phyloP scores from a whole-genome alignment of 2,329 filamentous ascomycete genomes.

The Alternaria arborescens region DNA sequence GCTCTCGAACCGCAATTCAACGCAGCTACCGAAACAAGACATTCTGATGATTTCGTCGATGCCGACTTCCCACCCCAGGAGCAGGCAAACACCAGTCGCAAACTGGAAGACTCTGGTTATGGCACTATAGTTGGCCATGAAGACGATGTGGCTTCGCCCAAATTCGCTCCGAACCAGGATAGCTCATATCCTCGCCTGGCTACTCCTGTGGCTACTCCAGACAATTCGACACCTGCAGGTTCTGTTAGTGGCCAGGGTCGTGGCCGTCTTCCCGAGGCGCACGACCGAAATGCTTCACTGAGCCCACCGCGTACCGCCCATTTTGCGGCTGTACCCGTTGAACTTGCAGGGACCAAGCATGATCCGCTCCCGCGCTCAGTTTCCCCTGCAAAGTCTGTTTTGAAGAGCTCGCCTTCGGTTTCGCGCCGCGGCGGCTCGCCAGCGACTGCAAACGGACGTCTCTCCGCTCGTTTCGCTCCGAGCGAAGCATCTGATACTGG shows the following conservation, averaged over 20 bases:
- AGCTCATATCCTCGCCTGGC: constrained; percentile 36
- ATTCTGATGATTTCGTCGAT: constrained; percentile 56
- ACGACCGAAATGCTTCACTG: constrained; percentile 51
- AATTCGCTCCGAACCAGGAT: constrained; percentile 36
- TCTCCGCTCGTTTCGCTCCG: constrained; percentile 52
- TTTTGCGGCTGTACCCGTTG: constrained; percentile 67
- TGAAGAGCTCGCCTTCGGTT: constrained; percentile 71
- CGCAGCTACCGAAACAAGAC: constrained; percentile 19
- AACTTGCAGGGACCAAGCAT: constrained; percentile 66
- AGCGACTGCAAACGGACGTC: constrained; percentile 62
- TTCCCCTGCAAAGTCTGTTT: constrained; percentile 78
- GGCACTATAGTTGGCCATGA: constrained; percentile 12
- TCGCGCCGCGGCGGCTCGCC: constrained; percentile 54
- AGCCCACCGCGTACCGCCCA: constrained; percentile 75
- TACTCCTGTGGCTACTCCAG: constrained; percentile 23
- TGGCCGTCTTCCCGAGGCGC: constrained; percentile 31
- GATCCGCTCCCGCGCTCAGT: constrained; percentile 74
- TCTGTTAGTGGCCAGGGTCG: constrained; percentile 13
- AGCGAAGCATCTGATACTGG: constrained; percentile 67
- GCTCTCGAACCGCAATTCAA: constrained; percentile 7
- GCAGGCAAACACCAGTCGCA: constrained; percentile 30
- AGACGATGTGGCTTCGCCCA: constrained; percentile 28
- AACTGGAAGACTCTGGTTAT: constrained; percentile 23
- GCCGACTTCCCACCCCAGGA: constrained; percentile 47
- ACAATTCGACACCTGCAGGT: constrained; percentile 15